phyloP scores from a whole-genome alignment of 2,329 filamentous ascomycete species.

The Fusarium sacchari region DNA sequence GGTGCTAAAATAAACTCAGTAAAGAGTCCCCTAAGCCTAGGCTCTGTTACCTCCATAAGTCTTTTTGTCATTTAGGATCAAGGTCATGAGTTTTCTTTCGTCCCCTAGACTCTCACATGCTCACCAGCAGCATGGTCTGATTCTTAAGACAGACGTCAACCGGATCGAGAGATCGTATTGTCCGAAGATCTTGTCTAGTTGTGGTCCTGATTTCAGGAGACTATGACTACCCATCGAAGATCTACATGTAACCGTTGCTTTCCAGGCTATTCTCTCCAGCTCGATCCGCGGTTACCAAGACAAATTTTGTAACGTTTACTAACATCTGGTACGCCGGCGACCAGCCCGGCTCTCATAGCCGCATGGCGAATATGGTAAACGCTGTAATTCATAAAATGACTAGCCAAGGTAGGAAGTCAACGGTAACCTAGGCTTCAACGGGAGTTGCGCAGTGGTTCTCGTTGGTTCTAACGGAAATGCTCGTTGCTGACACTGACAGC shows the following conservation, averaged over 20 bases:
- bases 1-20: no score
- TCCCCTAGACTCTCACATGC: slow-evolving; percentile 17
- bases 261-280: neutral
- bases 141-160: slow-evolving; percentile 7
- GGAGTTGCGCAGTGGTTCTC: slow-evolving; percentile 20
- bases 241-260: slow-evolving; percentile 16
- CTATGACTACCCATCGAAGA: slow-evolving; percentile 1
- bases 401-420: neutral
- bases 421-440: neutral
- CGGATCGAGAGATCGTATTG: slow-evolving; percentile 10
- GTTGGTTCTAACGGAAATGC: neutral
- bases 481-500: neutral
- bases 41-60: no score
- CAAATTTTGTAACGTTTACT: slow-evolving; percentile 1
- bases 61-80: no score
- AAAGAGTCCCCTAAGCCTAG: no score
- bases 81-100: no score
- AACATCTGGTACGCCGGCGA: neutral
- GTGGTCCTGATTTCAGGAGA: slow-evolving; percentile 15
- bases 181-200: slow-evolving; percentile 29
- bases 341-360: slow-evolving; percentile 18
- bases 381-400: neutral
- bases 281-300: slow-evolving; percentile 5
- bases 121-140: neutral
- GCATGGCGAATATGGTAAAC: slow-evolving; percentile 21